Percentiles rank a stretch among this genome's conserved stretches.
Conservation (phyloP, 345 rosid species). For the Euphorbia pulcherrima region DNA sequence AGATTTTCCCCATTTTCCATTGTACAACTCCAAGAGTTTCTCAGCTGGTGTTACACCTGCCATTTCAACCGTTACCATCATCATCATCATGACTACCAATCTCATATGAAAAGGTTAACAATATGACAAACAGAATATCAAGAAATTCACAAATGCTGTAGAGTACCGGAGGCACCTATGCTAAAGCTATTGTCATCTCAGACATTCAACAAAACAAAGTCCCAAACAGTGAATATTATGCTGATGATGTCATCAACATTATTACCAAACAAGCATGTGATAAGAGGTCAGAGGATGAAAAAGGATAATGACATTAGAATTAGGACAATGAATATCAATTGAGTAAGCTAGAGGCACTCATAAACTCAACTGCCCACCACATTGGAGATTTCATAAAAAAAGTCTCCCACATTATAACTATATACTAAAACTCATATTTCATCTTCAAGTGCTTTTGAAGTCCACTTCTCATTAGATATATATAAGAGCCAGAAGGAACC, state of each 20-base stretch:
- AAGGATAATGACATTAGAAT: no score
- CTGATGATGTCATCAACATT: neutral
- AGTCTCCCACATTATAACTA: neutral
- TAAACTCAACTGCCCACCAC: no score
- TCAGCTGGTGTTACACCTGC: constrained; percentile 87
- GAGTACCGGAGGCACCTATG: neutral
- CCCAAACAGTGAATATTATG: neutral
- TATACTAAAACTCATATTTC: neutral
- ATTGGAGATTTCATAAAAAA: neutral
- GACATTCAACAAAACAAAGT: neutral
- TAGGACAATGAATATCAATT: neutral
- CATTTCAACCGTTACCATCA: constrained; percentile 7
- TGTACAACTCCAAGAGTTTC: constrained; percentile 72
- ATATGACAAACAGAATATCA: neutral
- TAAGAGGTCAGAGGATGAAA: no score
- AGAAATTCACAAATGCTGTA: neutral
- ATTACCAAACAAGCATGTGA: neutral
- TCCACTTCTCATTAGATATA: neutral
- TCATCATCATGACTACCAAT: neutral
- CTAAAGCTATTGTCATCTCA: neutral
- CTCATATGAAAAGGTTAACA: neutral
- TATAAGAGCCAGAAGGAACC: neutral
- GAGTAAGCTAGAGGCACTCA: neutral
- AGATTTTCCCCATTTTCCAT: constrained; percentile 75
- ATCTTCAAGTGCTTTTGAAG: neutral